Evolutionary conservation across 1,284 basidiomycete genomes (phyloP).

Genomic region (Filobasidium uniguttulatum): DNA sequence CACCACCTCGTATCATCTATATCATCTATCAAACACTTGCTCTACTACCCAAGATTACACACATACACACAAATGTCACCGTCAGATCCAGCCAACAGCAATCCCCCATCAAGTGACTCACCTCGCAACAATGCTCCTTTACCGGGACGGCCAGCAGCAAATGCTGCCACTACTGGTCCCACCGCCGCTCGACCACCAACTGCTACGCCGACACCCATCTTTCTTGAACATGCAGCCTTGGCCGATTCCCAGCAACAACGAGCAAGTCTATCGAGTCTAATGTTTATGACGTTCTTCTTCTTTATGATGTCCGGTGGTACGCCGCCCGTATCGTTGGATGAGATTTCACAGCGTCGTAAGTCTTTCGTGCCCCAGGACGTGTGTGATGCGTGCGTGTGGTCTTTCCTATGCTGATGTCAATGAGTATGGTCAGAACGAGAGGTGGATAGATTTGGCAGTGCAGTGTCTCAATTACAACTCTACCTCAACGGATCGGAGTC

Average conservation of each 20-base stretch:
- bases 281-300: conserved; percentile 35
- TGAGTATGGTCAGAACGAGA: conserved; percentile 1
- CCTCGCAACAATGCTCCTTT: no score
- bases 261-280: conserved; percentile 16
- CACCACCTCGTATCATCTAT: no score
- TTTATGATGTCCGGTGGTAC: conserved; percentile 32
- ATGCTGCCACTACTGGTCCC: no score
- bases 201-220: neutral
- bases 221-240: neutral
- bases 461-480: conserved; percentile 4
- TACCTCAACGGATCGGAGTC: conserved; percentile 12
- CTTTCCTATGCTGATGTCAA: neutral
- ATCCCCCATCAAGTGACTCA: no score
- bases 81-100: no score
- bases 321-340: neutral
- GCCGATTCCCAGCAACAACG: neutral
- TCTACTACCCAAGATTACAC: no score
- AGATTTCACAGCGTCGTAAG: neutral
- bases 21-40: no score
- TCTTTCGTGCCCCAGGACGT: neutral
- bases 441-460: conserved; percentile 4
- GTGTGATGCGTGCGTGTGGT: neutral
- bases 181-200: no score
- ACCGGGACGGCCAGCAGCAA: no score
- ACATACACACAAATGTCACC: no score